Evolutionary conservation across 805 yeast genomes (phyloP), one percentile per base, ranked within the genome.

Genomic region (Wickerhamiella hasegawae): DNA sequence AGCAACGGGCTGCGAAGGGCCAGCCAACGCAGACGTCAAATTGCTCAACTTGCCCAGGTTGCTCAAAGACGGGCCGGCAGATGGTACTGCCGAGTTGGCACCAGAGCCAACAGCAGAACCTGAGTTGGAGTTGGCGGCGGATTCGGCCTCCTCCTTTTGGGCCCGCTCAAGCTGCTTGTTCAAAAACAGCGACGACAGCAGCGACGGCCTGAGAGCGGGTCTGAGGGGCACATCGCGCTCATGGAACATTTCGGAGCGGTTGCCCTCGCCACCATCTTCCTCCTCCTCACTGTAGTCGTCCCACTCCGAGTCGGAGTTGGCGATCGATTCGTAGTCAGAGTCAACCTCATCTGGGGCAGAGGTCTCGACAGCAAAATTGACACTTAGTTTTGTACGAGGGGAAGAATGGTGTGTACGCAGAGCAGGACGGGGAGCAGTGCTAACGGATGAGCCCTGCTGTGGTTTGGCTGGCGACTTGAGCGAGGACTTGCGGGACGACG

Each of bases 151-250:
- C 18, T 31, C 27, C 8, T 18, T 21, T 18, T 18, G 12, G n/a
- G 23, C 32, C 5, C 18, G 22, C 12, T 18, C 16, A 9, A 14
- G 6, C 19, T 45, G 53, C 21, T 50, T 44, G 35, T 53, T 49
- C 32, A 56, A 48, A 33, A 59, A 54, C 33, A 59, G 36, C n/a
- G 59, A 51, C 4, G 63, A 60, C 18, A 60, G 40, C 21, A 60
- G 44, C 6, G 65, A 60, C 5, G 58, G 53, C 22, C 58, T 48
- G 14, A 47, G 39, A 15, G 43, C 42, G 3, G 58, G 62, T 35
- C 40, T 48, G 25, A 32, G 43, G 16, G 49, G 54, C 14, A 41
- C 50, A 31, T 42, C 49, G 18, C 43, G 46, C 46, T 36, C 55
- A 45, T 18, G 50, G 46, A 28, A 54, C 49, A 42, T 45, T 2